A percentile compares a stretch with the other conserved stretches of the same genome.
Evolutionary conservation across 129 eudicot species (phyloP).

Genomic region (Cynara cardunculus): DNA sequence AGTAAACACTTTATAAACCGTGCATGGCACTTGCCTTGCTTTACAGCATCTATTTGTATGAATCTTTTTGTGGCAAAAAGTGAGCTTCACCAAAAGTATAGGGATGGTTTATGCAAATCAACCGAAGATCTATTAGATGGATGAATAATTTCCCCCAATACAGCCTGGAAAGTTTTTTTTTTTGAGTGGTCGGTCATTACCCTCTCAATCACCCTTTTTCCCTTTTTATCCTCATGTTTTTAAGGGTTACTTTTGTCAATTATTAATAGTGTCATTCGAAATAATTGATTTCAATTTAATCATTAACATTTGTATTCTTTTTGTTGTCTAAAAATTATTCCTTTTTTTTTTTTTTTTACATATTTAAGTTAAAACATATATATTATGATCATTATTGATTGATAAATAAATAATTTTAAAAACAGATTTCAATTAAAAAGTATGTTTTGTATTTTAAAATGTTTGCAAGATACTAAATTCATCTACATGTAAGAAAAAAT

Average conservation of each 20-base stretch:
- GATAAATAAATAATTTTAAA: not conserved
- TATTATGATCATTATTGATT: too few species aligned
- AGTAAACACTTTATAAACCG: not conserved
- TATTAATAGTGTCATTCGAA: not conserved
- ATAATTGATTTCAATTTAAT: not conserved
- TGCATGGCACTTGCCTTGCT: constrained; percentile 10
- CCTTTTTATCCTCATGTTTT: constrained; percentile 19
- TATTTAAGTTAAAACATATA: too few species aligned
- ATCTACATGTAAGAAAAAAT: not conserved
- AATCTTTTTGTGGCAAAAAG: not conserved
- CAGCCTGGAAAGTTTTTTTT: constrained; percentile 29
- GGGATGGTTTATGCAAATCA: not conserved
- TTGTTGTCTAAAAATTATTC: not conserved
- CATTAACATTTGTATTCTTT: not conserved
- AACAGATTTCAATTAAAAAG: not conserved
- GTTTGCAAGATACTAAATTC: not conserved
- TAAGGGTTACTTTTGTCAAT: constrained; percentile 15
- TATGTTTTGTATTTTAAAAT: not conserved
- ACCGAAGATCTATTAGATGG: not conserved
- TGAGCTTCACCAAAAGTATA: not conserved
- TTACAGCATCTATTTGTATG: not conserved
- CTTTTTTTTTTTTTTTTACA: not conserved
- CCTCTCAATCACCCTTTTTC: constrained; percentile 2
- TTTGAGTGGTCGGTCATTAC: constrained; percentile 31
- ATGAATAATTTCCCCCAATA: constrained; percentile 13